A percentile compares a stretch with the other conserved stretches of the same genome.
Conservation (phyloP, 2,329 filamentous ascomycete species). For the Colletotrichum sp. region DNA sequence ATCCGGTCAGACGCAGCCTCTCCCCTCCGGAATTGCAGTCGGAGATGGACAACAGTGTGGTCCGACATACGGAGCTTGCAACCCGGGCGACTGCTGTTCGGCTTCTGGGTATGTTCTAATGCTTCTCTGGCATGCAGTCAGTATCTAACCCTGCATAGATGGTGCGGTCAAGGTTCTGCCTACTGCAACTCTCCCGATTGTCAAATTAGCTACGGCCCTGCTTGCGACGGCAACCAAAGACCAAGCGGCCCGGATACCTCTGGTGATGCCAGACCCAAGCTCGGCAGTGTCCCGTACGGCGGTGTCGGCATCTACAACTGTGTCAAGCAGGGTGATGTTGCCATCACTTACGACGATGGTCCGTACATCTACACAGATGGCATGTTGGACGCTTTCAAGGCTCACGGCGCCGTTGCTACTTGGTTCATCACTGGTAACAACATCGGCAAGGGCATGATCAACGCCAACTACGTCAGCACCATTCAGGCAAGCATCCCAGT, state of each 20-base stretch:
- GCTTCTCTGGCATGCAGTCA: background rate
- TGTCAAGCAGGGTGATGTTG: constrained; percentile 32
- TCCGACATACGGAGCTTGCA: constrained; percentile 30
- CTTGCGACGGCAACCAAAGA: constrained; percentile 33
- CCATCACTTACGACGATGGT: constrained; percentile 43
- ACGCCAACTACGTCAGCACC: constrained; percentile 33
- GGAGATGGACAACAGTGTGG: constrained; percentile 30
- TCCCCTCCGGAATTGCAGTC: background rate
- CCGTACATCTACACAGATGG: constrained; percentile 37
- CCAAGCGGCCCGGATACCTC: constrained; percentile 29
- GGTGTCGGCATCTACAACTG: constrained; percentile 38
- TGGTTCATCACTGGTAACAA: constrained; percentile 42
- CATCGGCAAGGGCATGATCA: constrained; percentile 37
- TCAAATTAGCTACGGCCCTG: constrained; percentile 31
- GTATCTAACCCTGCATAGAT: background rate
- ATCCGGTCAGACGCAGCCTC: background rate
- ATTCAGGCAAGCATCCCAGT: constrained; percentile 27
- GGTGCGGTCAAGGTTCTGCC: constrained; percentile 31
- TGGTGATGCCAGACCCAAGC: constrained; percentile 24
- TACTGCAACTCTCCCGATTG: constrained; percentile 33
- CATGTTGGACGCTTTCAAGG: constrained; percentile 39
- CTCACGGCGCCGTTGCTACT: constrained; percentile 35
- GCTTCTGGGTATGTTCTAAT: constrained; percentile 29
- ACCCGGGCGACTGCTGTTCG: constrained; percentile 37
- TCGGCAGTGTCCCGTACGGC: constrained; percentile 31